phyloP scores from a whole-genome alignment of 2,329 filamentous ascomycete genomes.

The Curvularia lunata region DNA sequence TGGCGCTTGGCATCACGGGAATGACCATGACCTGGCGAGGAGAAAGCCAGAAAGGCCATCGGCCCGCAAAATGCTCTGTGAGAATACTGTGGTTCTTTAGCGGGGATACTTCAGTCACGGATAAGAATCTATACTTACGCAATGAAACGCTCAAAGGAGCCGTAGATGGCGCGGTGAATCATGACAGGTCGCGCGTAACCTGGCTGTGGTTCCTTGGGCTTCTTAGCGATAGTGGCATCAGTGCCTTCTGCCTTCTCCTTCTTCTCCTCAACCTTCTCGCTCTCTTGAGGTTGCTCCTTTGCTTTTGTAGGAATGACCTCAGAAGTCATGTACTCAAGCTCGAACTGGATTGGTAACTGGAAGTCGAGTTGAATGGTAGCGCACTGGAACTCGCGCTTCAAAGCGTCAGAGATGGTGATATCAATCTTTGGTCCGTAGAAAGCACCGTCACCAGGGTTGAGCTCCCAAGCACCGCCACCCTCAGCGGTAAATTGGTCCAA shows the following conservation, averaged over 20 bases:
- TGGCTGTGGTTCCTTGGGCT: slow-evolving; percentile 37
- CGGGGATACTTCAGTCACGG: background rate
- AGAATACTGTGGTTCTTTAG: slow-evolving; percentile 60
- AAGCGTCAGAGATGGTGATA: slow-evolving; percentile 88
- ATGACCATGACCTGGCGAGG: slow-evolving; percentile 82
- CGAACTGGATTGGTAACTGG: slow-evolving; percentile 83
- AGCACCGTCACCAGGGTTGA: slow-evolving; percentile 93
- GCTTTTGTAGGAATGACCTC: slow-evolving; percentile 59
- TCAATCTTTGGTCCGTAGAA: slow-evolving; percentile 99
- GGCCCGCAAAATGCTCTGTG: slow-evolving; percentile 83
- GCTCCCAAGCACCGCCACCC: slow-evolving; percentile 76
- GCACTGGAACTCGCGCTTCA: slow-evolving; percentile 84
- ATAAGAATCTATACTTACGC: slow-evolving; percentile 51
- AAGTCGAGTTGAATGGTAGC: slow-evolving; percentile 96
- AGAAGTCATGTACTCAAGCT: slow-evolving; percentile 82
- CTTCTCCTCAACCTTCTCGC: slow-evolving; percentile 29
- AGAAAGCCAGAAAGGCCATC: slow-evolving; percentile 89
- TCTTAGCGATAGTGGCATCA: slow-evolving; percentile 29
- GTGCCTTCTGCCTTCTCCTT: slow-evolving; percentile 28
- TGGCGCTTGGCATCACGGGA: slow-evolving; percentile 74
- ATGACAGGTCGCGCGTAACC: slow-evolving; percentile 81
- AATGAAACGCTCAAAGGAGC: slow-evolving; percentile 72
- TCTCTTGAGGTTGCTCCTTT: slow-evolving; percentile 38
- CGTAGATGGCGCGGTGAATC: slow-evolving; percentile 82
- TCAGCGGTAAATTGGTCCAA: slow-evolving; percentile 72